A percentile compares a stretch with the other conserved stretches of the same genome.
These are phyloP conservation scores for Rhizophagus sp. DNA, from an alignment of 192 early-diverging fungal species.

Conservation along the genomic window DNA sequence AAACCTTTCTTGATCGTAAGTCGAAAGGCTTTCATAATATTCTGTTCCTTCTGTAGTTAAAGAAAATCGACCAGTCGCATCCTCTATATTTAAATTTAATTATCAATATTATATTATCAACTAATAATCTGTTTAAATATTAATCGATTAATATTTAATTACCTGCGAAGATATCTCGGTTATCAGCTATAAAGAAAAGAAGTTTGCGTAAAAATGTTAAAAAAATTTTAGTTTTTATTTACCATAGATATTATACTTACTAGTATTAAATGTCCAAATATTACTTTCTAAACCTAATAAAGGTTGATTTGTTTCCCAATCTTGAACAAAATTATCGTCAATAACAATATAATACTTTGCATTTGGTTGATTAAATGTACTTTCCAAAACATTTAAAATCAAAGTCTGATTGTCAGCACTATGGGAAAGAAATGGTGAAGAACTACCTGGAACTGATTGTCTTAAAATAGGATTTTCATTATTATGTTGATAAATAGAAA, in stretches of 20 bases:
- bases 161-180: neutral
- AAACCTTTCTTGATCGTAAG: no score
- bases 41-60: neutral
- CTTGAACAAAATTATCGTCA: neutral
- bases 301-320: neutral
- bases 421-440: neutral
- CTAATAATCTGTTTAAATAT: neutral
- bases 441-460: neutral
- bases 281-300: neutral
- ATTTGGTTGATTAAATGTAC: constrained; percentile 20
- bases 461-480: neutral
- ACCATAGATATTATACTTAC: neutral
- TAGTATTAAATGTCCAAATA: constrained; percentile 1
- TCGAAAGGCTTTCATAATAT: neutral
- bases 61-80: neutral
- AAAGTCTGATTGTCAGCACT: neutral
- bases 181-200: neutral
- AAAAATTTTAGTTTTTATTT: no score
- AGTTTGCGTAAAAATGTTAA: no score
- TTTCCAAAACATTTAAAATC: neutral
- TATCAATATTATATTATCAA: neutral
- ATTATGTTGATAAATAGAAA: neutral
- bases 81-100: neutral
- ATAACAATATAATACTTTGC: neutral
- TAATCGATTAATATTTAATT: neutral